Conservation (phyloP, 2,329 filamentous ascomycete genomes). For the Phaeosphaeria sp. region DNA sequence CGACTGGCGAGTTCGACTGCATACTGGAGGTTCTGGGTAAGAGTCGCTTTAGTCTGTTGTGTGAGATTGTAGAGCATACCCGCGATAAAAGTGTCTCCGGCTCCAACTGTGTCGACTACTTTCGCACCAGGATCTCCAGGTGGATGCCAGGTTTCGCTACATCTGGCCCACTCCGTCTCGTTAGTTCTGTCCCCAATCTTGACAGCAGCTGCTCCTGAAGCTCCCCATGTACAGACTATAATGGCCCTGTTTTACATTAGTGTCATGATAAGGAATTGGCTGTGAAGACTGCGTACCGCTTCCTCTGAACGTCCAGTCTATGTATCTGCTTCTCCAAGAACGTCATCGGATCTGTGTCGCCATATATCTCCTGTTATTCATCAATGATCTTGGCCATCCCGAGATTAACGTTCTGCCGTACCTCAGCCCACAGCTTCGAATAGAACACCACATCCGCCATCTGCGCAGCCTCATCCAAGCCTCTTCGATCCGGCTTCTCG, state of each 20-base stretch:
- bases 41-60: conserved; percentile 60
- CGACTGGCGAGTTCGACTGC: conserved; percentile 71
- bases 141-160: conserved; percentile 15
- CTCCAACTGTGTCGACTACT: conserved; percentile 68
- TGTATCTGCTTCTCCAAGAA: conserved; percentile 44
- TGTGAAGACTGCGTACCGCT: not conserved
- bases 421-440: conserved; percentile 72
- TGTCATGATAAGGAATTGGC: no score
- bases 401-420: no score
- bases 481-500: conserved; percentile 71
- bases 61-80: conserved; percentile 70
- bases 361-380: conserved; percentile 47
- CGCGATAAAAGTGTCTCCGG: conserved; percentile 78
- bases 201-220: conserved; percentile 59
- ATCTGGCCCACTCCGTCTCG: conserved; percentile 12
- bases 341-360: conserved; percentile 5
- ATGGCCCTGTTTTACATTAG: conserved; percentile 48
- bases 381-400: no score
- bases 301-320: not conserved
- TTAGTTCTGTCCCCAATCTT: conserved; percentile 27
- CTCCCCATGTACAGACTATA: conserved; percentile 67
- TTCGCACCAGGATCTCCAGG: not conserved
- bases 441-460: conserved; percentile 77
- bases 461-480: conserved; percentile 65
- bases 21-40: conserved; percentile 61